Percentiles rank a stretch among this genome's conserved stretches.
phyloP scores from a whole-genome alignment of 2,329 filamentous ascomycete genomes.

The Calonectria montana region DNA sequence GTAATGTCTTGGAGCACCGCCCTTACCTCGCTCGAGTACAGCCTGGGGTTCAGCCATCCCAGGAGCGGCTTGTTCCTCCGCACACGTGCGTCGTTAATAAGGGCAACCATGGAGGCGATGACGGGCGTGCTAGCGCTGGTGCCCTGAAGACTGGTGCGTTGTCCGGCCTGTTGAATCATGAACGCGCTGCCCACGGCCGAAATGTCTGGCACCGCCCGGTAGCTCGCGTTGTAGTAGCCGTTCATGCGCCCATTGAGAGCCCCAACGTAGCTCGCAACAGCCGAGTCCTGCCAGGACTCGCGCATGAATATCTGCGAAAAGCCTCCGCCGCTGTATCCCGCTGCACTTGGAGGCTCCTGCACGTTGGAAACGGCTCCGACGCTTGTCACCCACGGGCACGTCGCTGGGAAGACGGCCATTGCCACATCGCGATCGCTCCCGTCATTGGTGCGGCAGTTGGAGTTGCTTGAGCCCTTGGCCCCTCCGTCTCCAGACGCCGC shows the following conservation, averaged over 20 bases:
- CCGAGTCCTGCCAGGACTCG: conserved; percentile 58
- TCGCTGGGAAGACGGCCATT: conserved; percentile 72
- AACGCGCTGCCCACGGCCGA: conserved; percentile 70
- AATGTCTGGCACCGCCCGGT: conserved; percentile 64
- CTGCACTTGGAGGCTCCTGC: conserved; percentile 52
- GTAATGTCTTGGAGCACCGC: conserved; percentile 55
- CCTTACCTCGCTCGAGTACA: conserved; percentile 56
- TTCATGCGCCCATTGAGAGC: conserved; percentile 55
- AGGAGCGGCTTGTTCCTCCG: conserved; percentile 59
- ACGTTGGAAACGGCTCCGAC: conserved; percentile 68
- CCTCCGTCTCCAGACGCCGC: conserved; percentile 65
- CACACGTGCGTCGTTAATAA: conserved; percentile 66
- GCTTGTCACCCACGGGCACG: conserved; percentile 75
- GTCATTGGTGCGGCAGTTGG: conserved; percentile 68
- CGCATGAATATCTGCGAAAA: conserved; percentile 63
- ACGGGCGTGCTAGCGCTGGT: conserved; percentile 67
- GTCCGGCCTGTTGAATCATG: conserved; percentile 47
- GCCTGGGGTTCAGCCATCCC: conserved; percentile 64
- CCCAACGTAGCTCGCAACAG: conserved; percentile 54
- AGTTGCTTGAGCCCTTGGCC: conserved; percentile 56
- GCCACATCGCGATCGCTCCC: conserved; percentile 66
- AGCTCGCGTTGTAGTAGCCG: conserved; percentile 57
- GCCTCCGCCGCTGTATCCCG: conserved; percentile 61
- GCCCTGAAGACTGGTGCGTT: conserved; percentile 47
- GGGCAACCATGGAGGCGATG: conserved; percentile 64